Conservation (phyloP, 768 basidiomycete species). For the Leccinum variicolor region DNA sequence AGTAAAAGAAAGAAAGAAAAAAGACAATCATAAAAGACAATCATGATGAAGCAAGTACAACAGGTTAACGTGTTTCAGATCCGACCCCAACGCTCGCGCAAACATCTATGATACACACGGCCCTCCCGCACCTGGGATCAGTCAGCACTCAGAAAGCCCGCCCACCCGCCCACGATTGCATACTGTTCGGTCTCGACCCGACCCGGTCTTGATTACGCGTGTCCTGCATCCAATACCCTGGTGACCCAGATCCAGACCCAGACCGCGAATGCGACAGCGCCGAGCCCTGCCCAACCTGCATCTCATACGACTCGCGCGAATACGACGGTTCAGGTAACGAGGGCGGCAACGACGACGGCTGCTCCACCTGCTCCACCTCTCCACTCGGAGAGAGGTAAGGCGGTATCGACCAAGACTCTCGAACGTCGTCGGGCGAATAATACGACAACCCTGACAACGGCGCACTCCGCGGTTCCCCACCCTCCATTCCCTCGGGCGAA, state of each 20-base stretch:
- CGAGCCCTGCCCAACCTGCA: slow-evolving; percentile 33
- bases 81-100: background rate
- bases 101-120: slow-evolving; percentile 18
- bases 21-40: background rate
- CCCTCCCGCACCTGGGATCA: background rate
- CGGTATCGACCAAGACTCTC: slow-evolving; percentile 56
- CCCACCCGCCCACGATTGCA: slow-evolving; percentile 19
- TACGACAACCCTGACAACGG: slow-evolving; percentile 43
- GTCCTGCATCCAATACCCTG: slow-evolving; percentile 2
- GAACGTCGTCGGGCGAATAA: slow-evolving; percentile 52
- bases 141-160: slow-evolving; percentile 17
- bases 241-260: slow-evolving; percentile 2
- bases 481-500: background rate
- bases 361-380: slow-evolving; percentile 37
- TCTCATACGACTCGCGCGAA: slow-evolving; percentile 29
- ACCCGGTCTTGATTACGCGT: background rate
- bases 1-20: background rate
- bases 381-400: slow-evolving; percentile 45
- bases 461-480: slow-evolving; percentile 16
- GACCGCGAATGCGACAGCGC: slow-evolving; percentile 1
- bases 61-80: slow-evolving; percentile 13
- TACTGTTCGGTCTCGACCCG: slow-evolving; percentile 2
- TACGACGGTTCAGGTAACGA: background rate
- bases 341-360: slow-evolving; percentile 7
- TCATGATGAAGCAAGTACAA: slow-evolving; percentile 23